Percentiles rank a stretch among this genome's conserved stretches.
Evolutionary conservation across 2,329 filamentous ascomycete species (phyloP).

Genomic region (Cladorrhinum sp.): DNA sequence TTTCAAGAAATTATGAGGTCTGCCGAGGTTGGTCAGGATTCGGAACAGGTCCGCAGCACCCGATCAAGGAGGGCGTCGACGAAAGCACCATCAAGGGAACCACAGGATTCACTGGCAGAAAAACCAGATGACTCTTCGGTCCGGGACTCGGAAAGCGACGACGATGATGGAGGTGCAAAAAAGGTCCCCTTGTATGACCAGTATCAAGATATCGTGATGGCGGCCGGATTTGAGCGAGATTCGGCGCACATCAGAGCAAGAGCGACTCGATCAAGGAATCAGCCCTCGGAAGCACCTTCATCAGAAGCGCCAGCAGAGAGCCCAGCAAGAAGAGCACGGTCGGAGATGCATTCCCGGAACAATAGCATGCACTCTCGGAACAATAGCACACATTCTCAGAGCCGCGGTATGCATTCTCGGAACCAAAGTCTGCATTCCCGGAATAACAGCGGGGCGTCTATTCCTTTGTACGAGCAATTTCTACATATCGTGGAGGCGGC

Average conservation of each 20-base stretch:
- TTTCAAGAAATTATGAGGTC: neutral
- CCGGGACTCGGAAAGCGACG: neutral
- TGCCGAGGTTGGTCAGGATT: neutral
- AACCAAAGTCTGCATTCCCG: neutral
- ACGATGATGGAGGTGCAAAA: neutral
- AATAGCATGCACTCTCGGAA: neutral
- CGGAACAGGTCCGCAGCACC: neutral
- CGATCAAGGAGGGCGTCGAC: neutral
- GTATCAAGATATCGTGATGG: neutral
- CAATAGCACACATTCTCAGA: neutral
- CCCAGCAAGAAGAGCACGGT: neutral
- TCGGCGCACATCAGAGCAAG: neutral
- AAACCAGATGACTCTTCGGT: neutral
- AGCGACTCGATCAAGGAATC: neutral
- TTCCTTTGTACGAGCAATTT: neutral
- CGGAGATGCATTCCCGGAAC: neutral
- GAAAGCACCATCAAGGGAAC: neutral
- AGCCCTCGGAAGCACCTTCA: neutral
- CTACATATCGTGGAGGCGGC: neutral
- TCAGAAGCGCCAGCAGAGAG: neutral
- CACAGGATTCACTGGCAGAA: neutral
- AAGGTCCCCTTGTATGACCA: neutral
- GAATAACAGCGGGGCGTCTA: neutral
- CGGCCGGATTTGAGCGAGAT: neutral
- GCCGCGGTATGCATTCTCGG: neutral